These are phyloP conservation scores for Favolaschia claudopus DNA, from an alignment of 768 basidiomycete species.

Conservation along the genomic window DNA sequence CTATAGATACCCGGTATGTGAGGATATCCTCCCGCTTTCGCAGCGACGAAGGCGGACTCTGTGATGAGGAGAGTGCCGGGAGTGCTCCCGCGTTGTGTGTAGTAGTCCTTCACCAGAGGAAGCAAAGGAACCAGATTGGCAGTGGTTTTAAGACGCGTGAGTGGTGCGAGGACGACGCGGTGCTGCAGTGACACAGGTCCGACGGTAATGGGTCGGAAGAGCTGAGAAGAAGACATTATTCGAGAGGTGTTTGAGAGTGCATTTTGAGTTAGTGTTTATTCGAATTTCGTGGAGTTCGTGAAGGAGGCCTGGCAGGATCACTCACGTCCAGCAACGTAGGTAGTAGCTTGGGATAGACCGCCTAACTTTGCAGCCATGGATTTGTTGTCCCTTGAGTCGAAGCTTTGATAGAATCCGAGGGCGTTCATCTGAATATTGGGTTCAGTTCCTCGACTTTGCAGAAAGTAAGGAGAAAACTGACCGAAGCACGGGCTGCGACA, in stretches of 20 bases:
- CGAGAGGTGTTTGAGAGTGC: too few relatives aligned
- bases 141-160: constrained; percentile 40
- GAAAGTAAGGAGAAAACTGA: background rate
- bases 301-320: too few relatives aligned
- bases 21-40: constrained; percentile 31
- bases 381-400: constrained; percentile 13
- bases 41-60: constrained; percentile 49
- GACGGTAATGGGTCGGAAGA: constrained; percentile 8
- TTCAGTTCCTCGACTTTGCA: background rate
- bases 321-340: constrained; percentile 14
- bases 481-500: background rate
- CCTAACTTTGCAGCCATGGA: constrained; percentile 4
- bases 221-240: background rate
- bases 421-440: constrained; percentile 5
- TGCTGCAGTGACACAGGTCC: constrained; percentile 24
- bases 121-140: constrained; percentile 32
- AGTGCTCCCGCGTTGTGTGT: constrained; percentile 37
- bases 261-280: too few relatives aligned
- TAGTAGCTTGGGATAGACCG: constrained; percentile 12
- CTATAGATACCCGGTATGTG: constrained; percentile 51
- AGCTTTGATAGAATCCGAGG: constrained; percentile 13
- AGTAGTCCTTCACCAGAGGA: constrained; percentile 36
- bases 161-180: constrained; percentile 44
- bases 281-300: too few relatives aligned
- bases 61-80: constrained; percentile 47